phyloP scores from a whole-genome alignment of 2,329 filamentous ascomycete species.

The Colletotrichum sp. region DNA sequence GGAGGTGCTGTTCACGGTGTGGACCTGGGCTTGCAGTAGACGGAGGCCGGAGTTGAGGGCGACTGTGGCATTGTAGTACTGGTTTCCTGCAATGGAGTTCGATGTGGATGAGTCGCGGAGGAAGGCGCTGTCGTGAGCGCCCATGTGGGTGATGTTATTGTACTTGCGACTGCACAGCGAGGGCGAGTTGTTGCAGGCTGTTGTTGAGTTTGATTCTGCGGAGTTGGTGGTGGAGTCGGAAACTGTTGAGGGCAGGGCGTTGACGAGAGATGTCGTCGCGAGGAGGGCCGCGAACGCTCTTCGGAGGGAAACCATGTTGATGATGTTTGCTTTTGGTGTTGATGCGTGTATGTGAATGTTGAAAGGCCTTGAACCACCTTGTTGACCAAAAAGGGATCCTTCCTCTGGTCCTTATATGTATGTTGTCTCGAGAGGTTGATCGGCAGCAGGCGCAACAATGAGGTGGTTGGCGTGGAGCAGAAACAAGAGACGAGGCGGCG shows the following conservation, averaged over 20 bases:
- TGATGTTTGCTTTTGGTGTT: background rate
- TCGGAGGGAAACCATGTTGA: conserved; percentile 31
- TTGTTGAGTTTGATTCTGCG: conserved; percentile 30
- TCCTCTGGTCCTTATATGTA: background rate
- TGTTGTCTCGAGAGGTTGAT: background rate
- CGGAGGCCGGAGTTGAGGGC: conserved; percentile 76
- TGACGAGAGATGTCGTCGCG: conserved; percentile 23
- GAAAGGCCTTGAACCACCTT: background rate
- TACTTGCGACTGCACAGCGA: conserved; percentile 73
- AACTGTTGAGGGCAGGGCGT: conserved; percentile 13
- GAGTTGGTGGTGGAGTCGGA: conserved; percentile 15
- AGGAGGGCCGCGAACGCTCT: conserved; percentile 27
- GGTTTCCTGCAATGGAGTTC: conserved; percentile 71
- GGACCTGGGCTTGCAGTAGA: conserved; percentile 74
- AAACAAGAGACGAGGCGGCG: conserved; percentile 2
- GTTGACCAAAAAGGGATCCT: background rate
- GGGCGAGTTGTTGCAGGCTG: conserved; percentile 82
- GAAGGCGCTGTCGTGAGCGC: conserved; percentile 78
- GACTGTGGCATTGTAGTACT: conserved; percentile 74
- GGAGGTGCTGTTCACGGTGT: conserved; percentile 56
- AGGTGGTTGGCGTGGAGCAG: conserved; percentile 4
- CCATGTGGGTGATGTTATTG: conserved; percentile 78
- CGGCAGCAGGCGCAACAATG: background rate
- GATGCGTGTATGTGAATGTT: background rate
- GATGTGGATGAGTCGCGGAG: conserved; percentile 66